phyloP scores from a whole-genome alignment of 768 basidiomycete species.

The Pisolithus marmoratus region DNA sequence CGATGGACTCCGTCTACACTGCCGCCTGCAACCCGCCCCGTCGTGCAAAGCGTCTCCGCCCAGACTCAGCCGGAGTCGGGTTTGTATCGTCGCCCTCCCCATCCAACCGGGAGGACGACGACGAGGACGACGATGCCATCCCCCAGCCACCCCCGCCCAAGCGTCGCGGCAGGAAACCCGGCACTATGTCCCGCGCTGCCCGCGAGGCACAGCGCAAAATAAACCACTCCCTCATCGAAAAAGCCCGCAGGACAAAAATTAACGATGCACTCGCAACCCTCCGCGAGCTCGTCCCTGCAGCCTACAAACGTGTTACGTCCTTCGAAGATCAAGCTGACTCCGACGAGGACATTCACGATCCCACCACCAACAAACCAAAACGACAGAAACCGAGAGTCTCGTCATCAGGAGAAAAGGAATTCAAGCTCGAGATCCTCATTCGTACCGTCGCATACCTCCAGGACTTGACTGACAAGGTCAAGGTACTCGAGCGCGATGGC shows the following conservation, averaged over 20 bases:
- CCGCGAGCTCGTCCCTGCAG: conserved; percentile 67
- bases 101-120: conserved; percentile 22
- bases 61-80: conserved; percentile 8
- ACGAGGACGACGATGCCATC: conserved; percentile 14
- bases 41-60: conserved; percentile 37
- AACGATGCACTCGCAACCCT: conserved; percentile 83
- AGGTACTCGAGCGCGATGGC: conserved; percentile 32
- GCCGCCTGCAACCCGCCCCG: conserved; percentile 41
- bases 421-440: conserved; percentile 87
- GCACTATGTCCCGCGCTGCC: conserved; percentile 65
- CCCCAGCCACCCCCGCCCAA: conserved; percentile 33
- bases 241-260: conserved; percentile 90
- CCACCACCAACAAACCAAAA: conserved; percentile 13
- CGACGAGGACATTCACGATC: conserved; percentile 29
- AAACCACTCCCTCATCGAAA: conserved; percentile 94
- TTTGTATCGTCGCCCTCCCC: conserved; percentile 4
- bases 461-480: conserved; percentile 56
- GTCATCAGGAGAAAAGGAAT: conserved; percentile 67
- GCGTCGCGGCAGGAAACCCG: conserved; percentile 69
- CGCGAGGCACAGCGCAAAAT: conserved; percentile 85
- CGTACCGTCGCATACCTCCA: conserved; percentile 76
- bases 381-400: conserved; percentile 24
- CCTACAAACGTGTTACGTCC: conserved; percentile 32
- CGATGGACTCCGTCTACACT: conserved; percentile 28
- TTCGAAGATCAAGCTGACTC: conserved; percentile 24